These are phyloP conservation scores for Ceratobasidium sp. DNA, from an alignment of 1,284 basidiomycete genomes.

Conservation along the genomic window DNA sequence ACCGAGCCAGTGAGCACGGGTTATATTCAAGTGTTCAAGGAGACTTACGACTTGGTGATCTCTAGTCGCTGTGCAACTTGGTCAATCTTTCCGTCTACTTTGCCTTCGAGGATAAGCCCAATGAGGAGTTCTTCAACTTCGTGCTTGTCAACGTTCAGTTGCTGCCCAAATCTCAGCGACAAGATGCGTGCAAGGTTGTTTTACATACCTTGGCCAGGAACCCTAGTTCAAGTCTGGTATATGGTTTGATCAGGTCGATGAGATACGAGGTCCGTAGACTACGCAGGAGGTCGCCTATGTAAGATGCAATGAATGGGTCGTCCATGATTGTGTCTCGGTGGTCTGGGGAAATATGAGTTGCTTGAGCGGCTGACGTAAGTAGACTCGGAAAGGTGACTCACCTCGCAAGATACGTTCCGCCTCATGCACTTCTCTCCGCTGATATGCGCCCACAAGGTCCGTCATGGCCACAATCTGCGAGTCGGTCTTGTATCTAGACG, in stretches of 20 bases:
- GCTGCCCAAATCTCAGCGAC: slow-evolving; percentile 56
- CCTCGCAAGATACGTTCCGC: slow-evolving; percentile 94
- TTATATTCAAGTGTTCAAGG: neutral
- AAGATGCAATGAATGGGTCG: slow-evolving; percentile 88
- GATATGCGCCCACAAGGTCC: slow-evolving; percentile 93
- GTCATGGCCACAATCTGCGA: slow-evolving; percentile 99
- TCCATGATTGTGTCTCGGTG: slow-evolving; percentile 95
- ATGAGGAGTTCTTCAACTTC: slow-evolving; percentile 95
- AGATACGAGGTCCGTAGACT: slow-evolving; percentile 95
- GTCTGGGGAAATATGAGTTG: slow-evolving; percentile 56
- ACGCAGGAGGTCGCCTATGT: slow-evolving; percentile 93
- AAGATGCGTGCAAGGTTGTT: slow-evolving; percentile 7
- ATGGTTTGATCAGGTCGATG: slow-evolving; percentile 96
- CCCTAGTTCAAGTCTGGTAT: slow-evolving; percentile 88
- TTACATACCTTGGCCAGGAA: slow-evolving; percentile 82
- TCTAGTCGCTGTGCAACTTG: slow-evolving; percentile 93
- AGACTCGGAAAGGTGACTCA: too few relatives aligned
- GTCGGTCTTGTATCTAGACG: slow-evolving; percentile 87
- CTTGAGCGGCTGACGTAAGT: slow-evolving; percentile 26
- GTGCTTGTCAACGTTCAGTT: slow-evolving; percentile 85
- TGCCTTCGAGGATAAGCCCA: slow-evolving; percentile 91
- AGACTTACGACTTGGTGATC: slow-evolving; percentile 80
- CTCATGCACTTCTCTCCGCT: slow-evolving; percentile 91
- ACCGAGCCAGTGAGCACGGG: slow-evolving; percentile 15
- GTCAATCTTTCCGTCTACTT: slow-evolving; percentile 94